Base-by-base conservation (phyloP, 2,329 filamentous ascomycete genomes). In the Diaporthe longicolla region DNA sequence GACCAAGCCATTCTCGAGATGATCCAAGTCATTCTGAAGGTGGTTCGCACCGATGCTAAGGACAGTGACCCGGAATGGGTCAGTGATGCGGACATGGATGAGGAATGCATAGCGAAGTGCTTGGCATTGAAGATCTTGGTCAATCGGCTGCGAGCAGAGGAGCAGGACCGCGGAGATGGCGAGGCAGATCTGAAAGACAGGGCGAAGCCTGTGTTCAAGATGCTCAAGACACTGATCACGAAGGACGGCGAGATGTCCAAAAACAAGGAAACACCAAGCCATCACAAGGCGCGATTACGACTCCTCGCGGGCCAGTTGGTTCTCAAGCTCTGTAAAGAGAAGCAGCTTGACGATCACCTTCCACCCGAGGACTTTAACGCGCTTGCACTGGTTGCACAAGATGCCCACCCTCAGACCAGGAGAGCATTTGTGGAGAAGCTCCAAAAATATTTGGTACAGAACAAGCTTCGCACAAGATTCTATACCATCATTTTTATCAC, bases 401-500 rank as follows among this genome's bases (percentile, higher is more conserved):
- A 98, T 79, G 87, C 88, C 8, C 88, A 93, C 66, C 85, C 90
- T 2, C 89, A 93, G 76, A 95, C 98, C 37, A 93, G 97, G 45
- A 89, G 89, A 61, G 90, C 89, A 1, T 98, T 99, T 79, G 88
- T 97, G 70, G 91, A 92, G 79, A 95, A 95, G 78, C 86, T 99
- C 54, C 97, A 97, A 83, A 98, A 97, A 83, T 96, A 97, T 79
- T 89, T 98, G 6, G 93, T 93, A 13, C 90, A 93, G 70, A 89
- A 89, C 72, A 91, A 89, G 77, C 87, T 97, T 3, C 88, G 91
- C 1, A 86, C 89, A 17, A 92, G 96, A 13, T 99, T 97, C 87
- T 97, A 97, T 82, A 93, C 94, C 0, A 92, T 98, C 54, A 88
- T 97, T 8, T 98, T 98, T 85, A 85, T 98, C 57, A 93, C 95